Evolutionary conservation across 352 stramenopile species (phyloP).

Genomic region (Pelagophyceae sp.): DNA sequence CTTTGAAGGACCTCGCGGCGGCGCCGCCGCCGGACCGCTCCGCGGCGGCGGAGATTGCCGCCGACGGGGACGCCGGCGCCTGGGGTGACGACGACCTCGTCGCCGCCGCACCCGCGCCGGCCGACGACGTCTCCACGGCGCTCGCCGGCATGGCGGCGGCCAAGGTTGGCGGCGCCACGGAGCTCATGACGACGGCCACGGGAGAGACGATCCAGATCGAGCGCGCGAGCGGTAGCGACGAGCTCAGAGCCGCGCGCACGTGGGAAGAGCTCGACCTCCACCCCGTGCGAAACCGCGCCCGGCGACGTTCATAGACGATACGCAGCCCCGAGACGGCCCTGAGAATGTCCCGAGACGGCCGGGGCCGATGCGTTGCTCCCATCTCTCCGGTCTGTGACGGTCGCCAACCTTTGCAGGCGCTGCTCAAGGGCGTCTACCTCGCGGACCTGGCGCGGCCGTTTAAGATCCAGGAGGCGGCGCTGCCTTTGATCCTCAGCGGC

Average conservation of each 20-base stretch:
- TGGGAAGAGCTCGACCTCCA: conserved; percentile 13
- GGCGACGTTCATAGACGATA: too few relatives aligned
- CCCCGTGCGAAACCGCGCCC: too few relatives aligned
- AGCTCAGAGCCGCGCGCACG: background rate
- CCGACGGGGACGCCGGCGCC: background rate
- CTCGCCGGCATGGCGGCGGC: too few relatives aligned
- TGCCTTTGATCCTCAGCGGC: conserved; percentile 30
- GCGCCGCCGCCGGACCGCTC: too few relatives aligned
- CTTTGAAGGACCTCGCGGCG: too few relatives aligned
- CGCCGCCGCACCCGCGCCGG: background rate
- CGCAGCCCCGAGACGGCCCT: too few relatives aligned
- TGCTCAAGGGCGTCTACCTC: conserved; percentile 16
- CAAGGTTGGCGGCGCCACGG: too few relatives aligned
- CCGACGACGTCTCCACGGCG: background rate
- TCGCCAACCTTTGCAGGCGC: too few relatives aligned
- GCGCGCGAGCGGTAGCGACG: background rate
- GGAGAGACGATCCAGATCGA: conserved; percentile 2
- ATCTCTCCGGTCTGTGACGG: too few relatives aligned
- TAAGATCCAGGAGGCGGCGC: conserved; percentile 37
- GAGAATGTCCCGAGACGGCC: background rate
- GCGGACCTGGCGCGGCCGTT: conserved; percentile 22
- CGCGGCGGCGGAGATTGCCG: background rate
- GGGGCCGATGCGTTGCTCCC: too few relatives aligned
- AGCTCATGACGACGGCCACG: background rate
- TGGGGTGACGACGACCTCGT: background rate